Percentiles rank a stretch among this genome's conserved stretches.
These are phyloP conservation scores for Tricharina praecox DNA, from an alignment of 495 filamentous ascomycete species.

Conservation along the genomic window DNA sequence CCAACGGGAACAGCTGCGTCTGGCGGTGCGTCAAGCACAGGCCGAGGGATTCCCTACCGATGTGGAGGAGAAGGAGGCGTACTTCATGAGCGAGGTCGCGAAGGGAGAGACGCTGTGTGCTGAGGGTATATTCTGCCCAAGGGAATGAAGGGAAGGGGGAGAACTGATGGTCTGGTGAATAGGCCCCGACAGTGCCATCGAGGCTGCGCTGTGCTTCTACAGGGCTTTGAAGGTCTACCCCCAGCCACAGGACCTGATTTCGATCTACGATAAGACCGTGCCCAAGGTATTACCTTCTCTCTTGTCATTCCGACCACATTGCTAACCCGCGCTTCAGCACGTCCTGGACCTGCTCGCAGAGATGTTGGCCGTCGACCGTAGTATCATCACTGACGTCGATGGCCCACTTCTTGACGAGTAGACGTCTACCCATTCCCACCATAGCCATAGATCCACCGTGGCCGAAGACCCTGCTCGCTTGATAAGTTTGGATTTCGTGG, in stretches of 20 bases:
- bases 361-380: constrained; percentile 84
- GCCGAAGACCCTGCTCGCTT: no score
- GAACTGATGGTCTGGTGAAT: constrained; percentile 7
- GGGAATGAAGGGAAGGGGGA: background rate
- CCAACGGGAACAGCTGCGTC: constrained; percentile 56
- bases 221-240: constrained; percentile 97
- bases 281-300: constrained; percentile 52
- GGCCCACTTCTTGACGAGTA: no score
- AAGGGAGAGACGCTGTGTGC: constrained; percentile 61
- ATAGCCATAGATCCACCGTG: no score
- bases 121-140: constrained; percentile 37
- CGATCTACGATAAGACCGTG: constrained; percentile 95
- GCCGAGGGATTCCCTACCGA: constrained; percentile 80
- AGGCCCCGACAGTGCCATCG: constrained; percentile 52
- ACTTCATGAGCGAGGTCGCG: constrained; percentile 90
- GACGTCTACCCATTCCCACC: no score
- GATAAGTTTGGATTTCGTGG: no score
- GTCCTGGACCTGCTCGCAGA: constrained; percentile 88
- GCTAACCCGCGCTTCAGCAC: constrained; percentile 36
- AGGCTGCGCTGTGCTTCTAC: constrained; percentile 89
- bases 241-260: constrained; percentile 75
- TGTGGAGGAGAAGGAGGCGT: constrained; percentile 76
- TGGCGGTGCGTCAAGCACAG: constrained; percentile 56
- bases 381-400: constrained; percentile 31
- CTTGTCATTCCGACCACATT: no score